Conservation (phyloP, 2,329 filamentous ascomycete species). For the Coniochaeta sp. region DNA sequence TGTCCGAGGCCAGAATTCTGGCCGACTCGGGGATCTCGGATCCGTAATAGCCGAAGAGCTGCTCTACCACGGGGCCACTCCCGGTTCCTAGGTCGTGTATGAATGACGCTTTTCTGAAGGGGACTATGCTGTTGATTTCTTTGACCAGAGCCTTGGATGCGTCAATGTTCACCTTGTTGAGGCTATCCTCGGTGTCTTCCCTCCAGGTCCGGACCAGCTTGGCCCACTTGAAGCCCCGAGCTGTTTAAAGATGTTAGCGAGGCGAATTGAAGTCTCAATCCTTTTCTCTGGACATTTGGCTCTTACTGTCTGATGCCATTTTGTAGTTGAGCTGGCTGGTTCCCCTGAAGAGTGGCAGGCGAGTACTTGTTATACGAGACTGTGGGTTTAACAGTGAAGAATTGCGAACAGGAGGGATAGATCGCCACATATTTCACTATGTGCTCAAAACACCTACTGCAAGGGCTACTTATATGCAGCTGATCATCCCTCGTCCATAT, state of each 20-base stretch:
- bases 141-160: neutral
- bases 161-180: neutral
- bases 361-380: too few relatives aligned
- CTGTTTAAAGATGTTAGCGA: too few relatives aligned
- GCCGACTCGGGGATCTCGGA: neutral
- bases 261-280: too few relatives aligned
- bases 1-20: neutral
- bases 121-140: neutral
- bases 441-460: too few relatives aligned
- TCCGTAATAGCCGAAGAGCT: neutral
- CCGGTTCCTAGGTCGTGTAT: constrained; percentile 4
- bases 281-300: too few relatives aligned
- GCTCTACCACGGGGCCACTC: neutral
- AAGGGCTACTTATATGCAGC: too few relatives aligned
- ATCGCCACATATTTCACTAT: neutral
- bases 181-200: neutral
- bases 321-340: neutral
- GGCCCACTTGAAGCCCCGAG: constrained; percentile 5
- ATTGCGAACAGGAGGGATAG: neutral
- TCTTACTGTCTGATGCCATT: neutral
- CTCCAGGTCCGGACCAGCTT: constrained; percentile 1
- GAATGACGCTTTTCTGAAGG: neutral
- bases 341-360: neutral
- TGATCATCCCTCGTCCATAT: too few relatives aligned
- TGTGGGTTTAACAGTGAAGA: too few relatives aligned